Evolutionary conservation across 2,329 filamentous ascomycete genomes (phyloP), one percentile per base, ranked within the genome.

Genomic region (Huntiella savannae): DNA sequence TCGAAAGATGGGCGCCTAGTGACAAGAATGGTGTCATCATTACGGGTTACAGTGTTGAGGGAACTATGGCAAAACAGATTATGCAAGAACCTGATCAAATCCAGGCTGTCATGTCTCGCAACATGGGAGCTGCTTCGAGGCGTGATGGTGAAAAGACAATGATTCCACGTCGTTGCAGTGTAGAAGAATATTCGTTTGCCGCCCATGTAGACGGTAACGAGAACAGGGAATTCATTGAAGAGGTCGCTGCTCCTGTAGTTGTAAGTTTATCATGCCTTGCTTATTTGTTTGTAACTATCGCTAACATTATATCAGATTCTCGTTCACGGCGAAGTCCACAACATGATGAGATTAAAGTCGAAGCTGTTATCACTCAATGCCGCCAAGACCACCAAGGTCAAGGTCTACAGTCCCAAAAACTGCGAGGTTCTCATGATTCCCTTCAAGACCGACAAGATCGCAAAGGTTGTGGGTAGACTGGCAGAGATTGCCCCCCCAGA

Each of bases 11-110:
- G 91, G 88, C 88, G 1, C 91, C 91, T 0, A 93, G 84, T 62
- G 82, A 91, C 52, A 87, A 91, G 60, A 98, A 98, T 57, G 91
- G 88, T n/a, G 85, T 98, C 38, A 82, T 98, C 55, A 94, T 98
- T 61, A 98, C 91, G 0, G 91, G 91, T 58, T 98, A 98, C 64
- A 95, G 86, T 51, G 88, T 98, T 5, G 91, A 98, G 62, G 91
- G 91, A 4, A 98, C 91, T 1, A 96, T 98, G 88, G 91, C 86
- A 3, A 88, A 94, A 61, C 78, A 91, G 55, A 83, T 98, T 52
- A 80, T 96, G 64, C 84, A 88, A 53, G 91, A 96, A 58, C 91
- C 91, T 0, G 87, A 95, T 51, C 79, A 86, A 56, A 96, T 98
- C 49, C 86, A 86, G 50, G 88, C 88, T 0, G 82, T 96, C 55